phyloP scores from a whole-genome alignment of 495 filamentous ascomycete species.

The Aspergillus haitiensis region DNA sequence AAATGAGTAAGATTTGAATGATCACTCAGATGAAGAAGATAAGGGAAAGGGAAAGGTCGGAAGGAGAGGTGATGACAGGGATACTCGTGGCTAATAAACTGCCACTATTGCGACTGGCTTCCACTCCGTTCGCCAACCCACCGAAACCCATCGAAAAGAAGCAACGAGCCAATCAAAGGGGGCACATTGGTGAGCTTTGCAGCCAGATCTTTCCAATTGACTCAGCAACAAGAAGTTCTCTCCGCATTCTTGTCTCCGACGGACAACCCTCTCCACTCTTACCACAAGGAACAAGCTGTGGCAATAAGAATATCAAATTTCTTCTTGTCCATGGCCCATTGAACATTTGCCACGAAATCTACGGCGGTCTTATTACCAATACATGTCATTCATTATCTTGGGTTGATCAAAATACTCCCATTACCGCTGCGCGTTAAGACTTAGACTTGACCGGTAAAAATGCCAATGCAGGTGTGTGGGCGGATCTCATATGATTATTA shows the following conservation, averaged over 20 bases:
- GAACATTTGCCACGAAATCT: no score
- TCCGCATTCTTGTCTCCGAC: slow-evolving; percentile 7
- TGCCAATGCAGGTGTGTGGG: neutral
- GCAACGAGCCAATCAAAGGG: slow-evolving; percentile 25
- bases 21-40: neutral
- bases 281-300: no score
- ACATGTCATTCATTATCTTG: neutral
- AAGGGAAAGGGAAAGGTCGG: slow-evolving; percentile 7
- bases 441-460: no score
- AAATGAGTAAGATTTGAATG: neutral
- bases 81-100: slow-evolving; percentile 14
- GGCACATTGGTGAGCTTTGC: slow-evolving; percentile 21
- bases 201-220: slow-evolving; percentile 24
- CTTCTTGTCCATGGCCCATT: no score
- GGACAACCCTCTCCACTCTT: no score
- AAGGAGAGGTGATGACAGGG: slow-evolving; percentile 19
- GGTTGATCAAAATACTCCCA: neutral
- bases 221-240: slow-evolving; percentile 22
- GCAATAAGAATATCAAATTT: no score
- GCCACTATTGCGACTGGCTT: slow-evolving; percentile 8
- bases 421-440: slow-evolving; percentile 10
- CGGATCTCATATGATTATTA: slow-evolving; percentile 15
- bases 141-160: slow-evolving; percentile 19
- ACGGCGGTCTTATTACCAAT: no score
- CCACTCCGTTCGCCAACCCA: slow-evolving; percentile 11